phyloP scores from a whole-genome alignment of 2,329 filamentous ascomycete species.

The Colletotrichum sp. region DNA sequence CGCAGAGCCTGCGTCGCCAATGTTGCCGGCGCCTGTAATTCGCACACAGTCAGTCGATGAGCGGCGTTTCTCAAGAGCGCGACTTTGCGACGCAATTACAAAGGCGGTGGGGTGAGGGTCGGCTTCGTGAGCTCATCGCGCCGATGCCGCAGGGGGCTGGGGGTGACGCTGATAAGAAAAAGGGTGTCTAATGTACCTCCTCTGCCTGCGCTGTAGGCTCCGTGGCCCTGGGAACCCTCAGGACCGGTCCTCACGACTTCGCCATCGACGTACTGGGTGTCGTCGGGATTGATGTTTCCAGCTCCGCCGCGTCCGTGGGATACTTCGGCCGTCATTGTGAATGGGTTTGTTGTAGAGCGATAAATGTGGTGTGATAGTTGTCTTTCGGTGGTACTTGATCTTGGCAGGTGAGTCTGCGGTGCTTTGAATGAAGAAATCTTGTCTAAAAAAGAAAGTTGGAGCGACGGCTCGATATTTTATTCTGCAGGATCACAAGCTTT shows the following conservation, averaged over 20 bases:
- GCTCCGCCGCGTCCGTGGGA: constrained; percentile 67
- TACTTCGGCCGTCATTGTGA: constrained; percentile 50
- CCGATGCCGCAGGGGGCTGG: background rate
- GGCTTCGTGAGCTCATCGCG: background rate
- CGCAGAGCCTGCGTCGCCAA: constrained; percentile 52
- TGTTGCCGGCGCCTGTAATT: constrained; percentile 60
- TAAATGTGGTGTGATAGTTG: background rate
- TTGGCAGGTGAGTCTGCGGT: background rate
- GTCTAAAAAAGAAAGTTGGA: background rate
- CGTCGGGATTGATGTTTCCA: constrained; percentile 65
- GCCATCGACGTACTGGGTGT: constrained; percentile 66
- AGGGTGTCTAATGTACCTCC: constrained; percentile 53
- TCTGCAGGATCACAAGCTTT: background rate
- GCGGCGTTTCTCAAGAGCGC: background rate
- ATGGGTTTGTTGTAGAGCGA: background rate
- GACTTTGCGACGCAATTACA: background rate
- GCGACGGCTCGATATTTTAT: background rate
- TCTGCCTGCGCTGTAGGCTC: constrained; percentile 63
- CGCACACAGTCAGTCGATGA: background rate
- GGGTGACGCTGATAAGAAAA: background rate
- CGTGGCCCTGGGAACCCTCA: constrained; percentile 61
- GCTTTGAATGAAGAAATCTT: background rate
- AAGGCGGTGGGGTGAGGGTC: background rate
- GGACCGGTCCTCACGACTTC: constrained; percentile 62
- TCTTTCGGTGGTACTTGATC: background rate